Percentiles rank a stretch among this genome's conserved stretches.
Conservation (phyloP, 23 red algal genomes). For the Agarophyton chilense region DNA sequence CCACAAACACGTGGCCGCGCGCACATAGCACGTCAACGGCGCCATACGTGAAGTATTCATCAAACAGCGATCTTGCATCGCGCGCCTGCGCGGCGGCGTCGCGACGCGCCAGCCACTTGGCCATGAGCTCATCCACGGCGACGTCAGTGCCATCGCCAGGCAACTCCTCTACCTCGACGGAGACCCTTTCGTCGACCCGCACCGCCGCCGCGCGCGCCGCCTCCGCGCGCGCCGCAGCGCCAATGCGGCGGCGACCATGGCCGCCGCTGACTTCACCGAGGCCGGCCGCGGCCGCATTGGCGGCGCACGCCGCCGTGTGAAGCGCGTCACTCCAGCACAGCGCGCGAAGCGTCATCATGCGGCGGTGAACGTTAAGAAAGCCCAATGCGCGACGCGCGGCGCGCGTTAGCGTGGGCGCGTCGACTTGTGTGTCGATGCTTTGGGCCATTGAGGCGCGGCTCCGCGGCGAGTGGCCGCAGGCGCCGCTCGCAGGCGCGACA, state of each 20-base stretch:
- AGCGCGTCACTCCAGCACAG: background rate
- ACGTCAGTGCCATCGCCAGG: background rate
- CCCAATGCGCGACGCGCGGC: background rate
- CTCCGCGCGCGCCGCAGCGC: too few relatives aligned
- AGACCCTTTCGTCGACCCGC: background rate
- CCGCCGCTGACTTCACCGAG: too few relatives aligned
- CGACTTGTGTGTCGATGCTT: too few relatives aligned
- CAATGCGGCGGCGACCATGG: too few relatives aligned
- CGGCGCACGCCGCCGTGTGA: background rate
- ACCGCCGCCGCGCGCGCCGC: background rate
- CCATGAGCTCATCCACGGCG: background rate
- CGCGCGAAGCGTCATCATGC: background rate
- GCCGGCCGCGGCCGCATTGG: background rate
- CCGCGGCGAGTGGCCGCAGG: too few relatives aligned
- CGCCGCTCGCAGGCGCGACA: too few relatives aligned
- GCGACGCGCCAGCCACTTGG: background rate
- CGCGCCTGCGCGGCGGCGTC: background rate
- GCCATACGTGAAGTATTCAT: background rate
- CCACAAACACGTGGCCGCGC: too few relatives aligned
- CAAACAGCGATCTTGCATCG: background rate
- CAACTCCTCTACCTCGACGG: background rate
- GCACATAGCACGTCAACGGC: background rate
- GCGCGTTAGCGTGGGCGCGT: background rate
- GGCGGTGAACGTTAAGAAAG: background rate
- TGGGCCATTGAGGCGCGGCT: too few relatives aligned